Percentiles rank a stretch among this genome's conserved stretches.
These are phyloP conservation scores for Cryptococcus sp. DNA, from an alignment of 1,284 basidiomycete genomes.

Conservation along the genomic window DNA sequence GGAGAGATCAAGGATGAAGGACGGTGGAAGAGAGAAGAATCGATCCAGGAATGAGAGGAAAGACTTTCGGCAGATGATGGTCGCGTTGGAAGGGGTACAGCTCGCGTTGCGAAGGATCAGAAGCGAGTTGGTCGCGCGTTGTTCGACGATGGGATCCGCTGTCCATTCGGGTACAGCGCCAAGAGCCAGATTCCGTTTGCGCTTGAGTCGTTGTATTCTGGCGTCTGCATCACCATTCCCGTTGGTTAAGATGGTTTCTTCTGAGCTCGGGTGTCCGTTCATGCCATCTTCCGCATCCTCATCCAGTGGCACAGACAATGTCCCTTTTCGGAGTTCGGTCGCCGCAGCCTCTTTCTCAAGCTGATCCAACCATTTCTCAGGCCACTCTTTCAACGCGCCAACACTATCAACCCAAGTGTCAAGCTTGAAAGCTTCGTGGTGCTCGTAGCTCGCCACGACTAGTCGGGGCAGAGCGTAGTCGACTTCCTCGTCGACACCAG, in stretches of 20 bases:
- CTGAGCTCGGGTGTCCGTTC: not conserved
- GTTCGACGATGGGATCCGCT: slow-evolving; percentile 24
- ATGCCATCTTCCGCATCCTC: not conserved
- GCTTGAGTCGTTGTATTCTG: not conserved
- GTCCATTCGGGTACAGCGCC: slow-evolving; percentile 37
- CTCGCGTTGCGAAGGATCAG: slow-evolving; percentile 46
- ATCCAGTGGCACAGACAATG: not conserved
- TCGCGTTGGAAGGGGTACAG: slow-evolving; percentile 32
- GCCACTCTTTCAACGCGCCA: slow-evolving; percentile 35
- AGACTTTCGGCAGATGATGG: slow-evolving; percentile 23
- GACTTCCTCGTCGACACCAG: slow-evolving; percentile 40
- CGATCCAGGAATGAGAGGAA: slow-evolving; percentile 32
- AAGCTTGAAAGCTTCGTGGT: slow-evolving; percentile 35
- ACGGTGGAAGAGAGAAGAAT: slow-evolving; percentile 39
- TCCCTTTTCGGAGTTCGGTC: not conserved
- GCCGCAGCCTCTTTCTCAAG: slow-evolving; percentile 38
- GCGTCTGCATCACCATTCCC: no score
- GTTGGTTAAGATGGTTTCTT: no score
- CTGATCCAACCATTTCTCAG: slow-evolving; percentile 36
- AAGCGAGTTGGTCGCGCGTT: slow-evolving; percentile 40
- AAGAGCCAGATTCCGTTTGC: slow-evolving; percentile 17
- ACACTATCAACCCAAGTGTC: slow-evolving; percentile 40
- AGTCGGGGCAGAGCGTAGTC: slow-evolving; percentile 49
- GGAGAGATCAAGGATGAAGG: slow-evolving; percentile 36
- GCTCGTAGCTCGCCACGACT: slow-evolving; percentile 41